Evolutionary conservation across 108 stramenopile genomes (phyloP), one percentile per base, ranked within the genome.

Genomic region (Bacterosira constricta): DNA sequence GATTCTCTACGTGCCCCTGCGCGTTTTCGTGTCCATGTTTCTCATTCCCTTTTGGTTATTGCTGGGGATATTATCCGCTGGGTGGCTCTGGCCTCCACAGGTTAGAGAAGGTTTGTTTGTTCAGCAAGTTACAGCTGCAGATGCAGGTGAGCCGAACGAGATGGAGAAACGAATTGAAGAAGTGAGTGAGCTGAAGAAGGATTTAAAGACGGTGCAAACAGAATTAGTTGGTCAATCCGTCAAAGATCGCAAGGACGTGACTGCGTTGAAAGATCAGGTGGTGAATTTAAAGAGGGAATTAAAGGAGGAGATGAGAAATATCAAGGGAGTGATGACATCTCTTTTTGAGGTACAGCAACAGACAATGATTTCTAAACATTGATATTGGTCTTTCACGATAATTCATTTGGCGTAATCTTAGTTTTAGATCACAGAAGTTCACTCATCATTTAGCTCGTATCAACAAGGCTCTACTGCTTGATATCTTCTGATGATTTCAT

Each of bases 11-110:
- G 70, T 88, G 2, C 31, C 85, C 6, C 44, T 83, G 17, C 78
- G 84, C 10, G 62, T 67, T 9, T 75, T 82, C 38, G 82, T 86
- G 17, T 73, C 90, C 35, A 57, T 90, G 35, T 75, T 88, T 37
- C 45, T 85, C 12, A 88, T 91, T 21, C 93, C 93, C 1, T 59
- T 87, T n/a, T 94, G 93, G 93, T 54, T 94, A 5, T 58, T 85
- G 2, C 4, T 79, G n/a, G 93, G 93, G 31, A 53, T 88, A 21
- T 64, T 77, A 0, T 87, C 90, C 1, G 87, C 79, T 18, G 93
- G 93, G 23, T 78, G 82, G 69, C 63, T 94, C 39, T 94, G 93
- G 93, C 93, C 93, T 34, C 90, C 93, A 7, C 93, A 94, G 64
- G 82, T 94, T 7, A 85, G 90, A 13, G 93, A 94, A 51, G 85